Evolutionary conservation across 2,329 filamentous ascomycete species (phyloP).

Genomic region (Laburnicola sp.): DNA sequence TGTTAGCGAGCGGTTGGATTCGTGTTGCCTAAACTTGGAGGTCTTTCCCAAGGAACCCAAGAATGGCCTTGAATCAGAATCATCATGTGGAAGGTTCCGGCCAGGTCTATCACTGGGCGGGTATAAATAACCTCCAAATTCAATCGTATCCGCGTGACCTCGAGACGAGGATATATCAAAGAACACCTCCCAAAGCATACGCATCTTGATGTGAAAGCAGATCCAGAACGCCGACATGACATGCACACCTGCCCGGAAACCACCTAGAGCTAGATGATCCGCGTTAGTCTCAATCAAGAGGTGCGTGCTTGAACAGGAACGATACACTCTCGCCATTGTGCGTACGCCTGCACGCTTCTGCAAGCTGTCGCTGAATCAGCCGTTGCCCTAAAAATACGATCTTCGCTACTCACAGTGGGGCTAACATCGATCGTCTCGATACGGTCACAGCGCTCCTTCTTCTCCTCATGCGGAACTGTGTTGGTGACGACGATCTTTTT

Average conservation of each 20-base stretch:
- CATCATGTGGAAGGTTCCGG: too few species aligned
- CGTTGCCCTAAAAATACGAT: constrained; percentile 1
- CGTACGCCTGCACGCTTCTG: constrained; percentile 71
- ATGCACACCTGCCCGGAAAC: background rate
- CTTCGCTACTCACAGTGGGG: constrained; percentile 61
- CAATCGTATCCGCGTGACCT: too few species aligned
- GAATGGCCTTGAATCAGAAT: too few species aligned
- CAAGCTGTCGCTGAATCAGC: constrained; percentile 51
- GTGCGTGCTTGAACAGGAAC: constrained; percentile 70
- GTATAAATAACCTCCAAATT: too few species aligned
- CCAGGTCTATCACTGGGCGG: too few species aligned
- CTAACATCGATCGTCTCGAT: constrained; percentile 91
- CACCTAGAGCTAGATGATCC: constrained; percentile 10
- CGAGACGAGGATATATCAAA: too few species aligned
- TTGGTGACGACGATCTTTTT: constrained; percentile 87
- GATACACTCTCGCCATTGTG: constrained; percentile 72
- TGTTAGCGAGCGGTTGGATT: too few species aligned
- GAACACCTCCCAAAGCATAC: too few species aligned
- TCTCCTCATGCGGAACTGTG: constrained; percentile 79
- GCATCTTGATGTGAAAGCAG: background rate
- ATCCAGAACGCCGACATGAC: background rate
- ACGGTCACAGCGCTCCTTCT: constrained; percentile 75
- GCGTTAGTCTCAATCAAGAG: constrained; percentile 47
- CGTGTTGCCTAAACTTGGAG: too few species aligned
- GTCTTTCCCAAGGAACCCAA: too few species aligned